Percentiles rank a stretch among this genome's conserved stretches.
Evolutionary conservation across 495 filamentous ascomycete species (phyloP).

Genomic region (Penicillium desertorum): DNA sequence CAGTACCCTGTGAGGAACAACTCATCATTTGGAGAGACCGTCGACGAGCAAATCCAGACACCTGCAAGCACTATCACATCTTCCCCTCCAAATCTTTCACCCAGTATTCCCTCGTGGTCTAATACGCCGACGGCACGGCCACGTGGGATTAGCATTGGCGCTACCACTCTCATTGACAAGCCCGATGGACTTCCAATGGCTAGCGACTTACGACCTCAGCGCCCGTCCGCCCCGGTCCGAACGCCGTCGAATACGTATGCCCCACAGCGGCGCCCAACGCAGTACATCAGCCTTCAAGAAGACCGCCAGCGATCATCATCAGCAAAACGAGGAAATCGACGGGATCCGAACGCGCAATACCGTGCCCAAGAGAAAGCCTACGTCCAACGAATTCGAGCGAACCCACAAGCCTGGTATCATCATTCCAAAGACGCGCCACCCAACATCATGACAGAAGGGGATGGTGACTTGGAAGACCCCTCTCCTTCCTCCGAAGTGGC

Average conservation of each 20-base stretch:
- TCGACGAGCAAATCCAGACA: conserved; percentile 40
- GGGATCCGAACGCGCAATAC: conserved; percentile 77
- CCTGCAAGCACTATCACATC: conserved; percentile 46
- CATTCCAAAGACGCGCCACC: conserved; percentile 73
- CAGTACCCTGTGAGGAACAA: conserved; percentile 46
- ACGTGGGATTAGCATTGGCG: conserved; percentile 44
- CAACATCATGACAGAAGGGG: conserved; percentile 61
- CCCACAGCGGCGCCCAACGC: conserved; percentile 70
- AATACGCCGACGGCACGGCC: conserved; percentile 38
- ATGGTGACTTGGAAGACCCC: conserved; percentile 87
- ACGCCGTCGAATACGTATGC: conserved; percentile 73
- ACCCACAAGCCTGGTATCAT: conserved; percentile 62
- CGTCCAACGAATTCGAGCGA: conserved; percentile 72
- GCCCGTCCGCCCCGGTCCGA: conserved; percentile 60
- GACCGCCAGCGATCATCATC: conserved; percentile 56
- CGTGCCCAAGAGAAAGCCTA: conserved; percentile 79
- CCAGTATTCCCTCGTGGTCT: conserved; percentile 43
- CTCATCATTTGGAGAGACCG: conserved; percentile 40
- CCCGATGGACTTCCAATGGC: conserved; percentile 32
- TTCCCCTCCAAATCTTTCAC: conserved; percentile 43
- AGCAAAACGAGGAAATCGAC: conserved; percentile 48
- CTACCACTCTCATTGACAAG: conserved; percentile 34
- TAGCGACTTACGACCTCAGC: conserved; percentile 45
- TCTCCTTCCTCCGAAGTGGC: conserved; percentile 82
- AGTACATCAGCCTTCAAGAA: conserved; percentile 53